Base-by-base conservation (phyloP, 169 alveolate genomes). In the Plasmodium blacklocki region DNA sequence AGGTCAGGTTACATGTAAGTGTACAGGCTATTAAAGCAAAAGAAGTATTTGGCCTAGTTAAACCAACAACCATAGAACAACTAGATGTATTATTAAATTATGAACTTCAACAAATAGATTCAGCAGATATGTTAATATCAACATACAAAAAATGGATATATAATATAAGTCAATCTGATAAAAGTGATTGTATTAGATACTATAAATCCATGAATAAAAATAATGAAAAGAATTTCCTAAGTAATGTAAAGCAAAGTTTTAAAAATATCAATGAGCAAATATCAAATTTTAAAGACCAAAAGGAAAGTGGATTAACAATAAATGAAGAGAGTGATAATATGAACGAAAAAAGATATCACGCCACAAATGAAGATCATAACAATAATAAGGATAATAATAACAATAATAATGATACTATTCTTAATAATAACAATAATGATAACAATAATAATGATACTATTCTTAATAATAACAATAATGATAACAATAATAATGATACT, bases 101-200 rank as follows among this genome's bases (percentile, higher is more conserved):
- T 23, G 88, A 76, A 39, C 49, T 76, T 18, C 88, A 76, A 43
- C 75, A 76, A 64, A 76, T 76, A n/a, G 88, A 76, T 21, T 45
- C 88, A 45, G 88, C 73, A 26, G 88, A 76, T 23, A 32, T 75
- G 11, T 50, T 76, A 64, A 66, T 76, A 32, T 66, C 54, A 63
- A 76, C 88, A 45, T 76, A 76, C 47, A 76, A 76, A 49, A 76
- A 76, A 76, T 76, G 88, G 88, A 76, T 76, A 63, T 64, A 76
- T 67, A 63, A 76, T 23, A 47, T 76, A 76, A 43, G 49, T 11
- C 88, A 76, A 64, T 76, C 88, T 29, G 88, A 76, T 15, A 66
- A 76, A 76, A 63, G 76, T 76, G 88, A 66, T 21, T 64, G 60
- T 18, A 76, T 76, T 63, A 76, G 88, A 56, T 76, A 76, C 15